Conservation (phyloP, 1,284 basidiomycete genomes). For the Heimioporus retisporus region DNA sequence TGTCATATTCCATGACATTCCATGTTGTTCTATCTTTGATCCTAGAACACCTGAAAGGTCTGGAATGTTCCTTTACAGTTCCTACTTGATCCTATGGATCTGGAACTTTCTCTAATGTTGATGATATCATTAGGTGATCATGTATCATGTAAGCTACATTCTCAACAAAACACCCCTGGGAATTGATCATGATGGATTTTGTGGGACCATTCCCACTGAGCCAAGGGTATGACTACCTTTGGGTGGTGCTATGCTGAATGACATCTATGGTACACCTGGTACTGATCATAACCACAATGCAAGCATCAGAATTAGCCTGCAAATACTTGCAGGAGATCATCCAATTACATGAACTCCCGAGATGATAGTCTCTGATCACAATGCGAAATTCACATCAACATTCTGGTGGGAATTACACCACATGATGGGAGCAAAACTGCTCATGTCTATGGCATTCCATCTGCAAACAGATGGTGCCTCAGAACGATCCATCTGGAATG, state of each 20-base stretch:
- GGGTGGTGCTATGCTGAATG: slow-evolving; percentile 44
- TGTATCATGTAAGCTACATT: too few relatives aligned
- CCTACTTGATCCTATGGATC: too few relatives aligned
- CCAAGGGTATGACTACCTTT: slow-evolving; percentile 25
- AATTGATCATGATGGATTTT: background rate
- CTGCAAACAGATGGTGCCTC: slow-evolving; percentile 51
- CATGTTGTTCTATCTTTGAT: too few relatives aligned
- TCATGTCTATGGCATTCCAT: slow-evolving; percentile 47
- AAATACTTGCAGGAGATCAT: slow-evolving; percentile 34
- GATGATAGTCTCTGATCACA: too few relatives aligned
- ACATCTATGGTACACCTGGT: slow-evolving; percentile 47
- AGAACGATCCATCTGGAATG: slow-evolving; percentile 36
- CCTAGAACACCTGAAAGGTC: too few relatives aligned
- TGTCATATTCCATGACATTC: too few relatives aligned
- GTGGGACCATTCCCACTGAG: background rate
- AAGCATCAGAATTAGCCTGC: slow-evolving; percentile 34
- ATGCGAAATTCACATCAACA: slow-evolving; percentile 16
- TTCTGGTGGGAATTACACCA: background rate
- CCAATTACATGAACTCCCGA: slow-evolving; percentile 18
- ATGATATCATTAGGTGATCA: too few relatives aligned
- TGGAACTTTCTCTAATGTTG: too few relatives aligned
- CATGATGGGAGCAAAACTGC: background rate
- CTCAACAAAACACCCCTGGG: background rate
- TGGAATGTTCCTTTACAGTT: too few relatives aligned
- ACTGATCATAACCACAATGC: slow-evolving; percentile 23